Base-by-base conservation (phyloP, 192 early-diverging fungal genomes). In the Phlyctochytrium bullatum region DNA sequence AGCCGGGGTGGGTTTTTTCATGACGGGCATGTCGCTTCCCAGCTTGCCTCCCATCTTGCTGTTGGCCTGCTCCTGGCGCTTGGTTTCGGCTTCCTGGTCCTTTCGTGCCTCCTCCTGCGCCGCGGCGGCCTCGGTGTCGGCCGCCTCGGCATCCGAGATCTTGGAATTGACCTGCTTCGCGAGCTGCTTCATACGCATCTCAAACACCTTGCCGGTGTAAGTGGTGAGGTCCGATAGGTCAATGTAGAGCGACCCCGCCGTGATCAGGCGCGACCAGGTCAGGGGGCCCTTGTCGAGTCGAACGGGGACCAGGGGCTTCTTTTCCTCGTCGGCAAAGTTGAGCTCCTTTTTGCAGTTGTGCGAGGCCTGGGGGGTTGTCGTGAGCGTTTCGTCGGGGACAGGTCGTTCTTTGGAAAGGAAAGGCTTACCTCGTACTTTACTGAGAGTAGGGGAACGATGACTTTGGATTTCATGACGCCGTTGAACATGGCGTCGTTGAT, bases 191-290 rank as follows among this genome's bases (percentile, higher is more conserved):
- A 47, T 47, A 20, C 40, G 40, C 10, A 20, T 20, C 10, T 47
- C 40, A 6, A 6, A 47, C 10, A 47, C 40, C 10, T 6, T 20
- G 6, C 40, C 40, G 10, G 6, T 6, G 6, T 6, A 20, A 20
- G 20, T 20, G 6, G 6, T 47, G 40, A 47, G 6, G 40, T 47
- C 40, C 10, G 40, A 47, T 14, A 47, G 10, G 40, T 47, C 40
- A 2, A 64, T 75, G 54, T 72, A 72, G 52, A 72, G 59, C 28
- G 69, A 52, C 10, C 74, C 74, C 0, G 74, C 71, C 4, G 74
- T 75, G 27, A 75, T 75, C 47, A 76, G 58, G 0, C 70, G 70
- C 2, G 71, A 69, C 75, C 75, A 76, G 10, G 75, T 76, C n/a
- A 76, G 66, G 25, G 64, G 64, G 12, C 64, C 64, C n/a, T 59